Conservation (phyloP, 768 basidiomycete species). For the Gloeopeniophorella convolvens region DNA sequence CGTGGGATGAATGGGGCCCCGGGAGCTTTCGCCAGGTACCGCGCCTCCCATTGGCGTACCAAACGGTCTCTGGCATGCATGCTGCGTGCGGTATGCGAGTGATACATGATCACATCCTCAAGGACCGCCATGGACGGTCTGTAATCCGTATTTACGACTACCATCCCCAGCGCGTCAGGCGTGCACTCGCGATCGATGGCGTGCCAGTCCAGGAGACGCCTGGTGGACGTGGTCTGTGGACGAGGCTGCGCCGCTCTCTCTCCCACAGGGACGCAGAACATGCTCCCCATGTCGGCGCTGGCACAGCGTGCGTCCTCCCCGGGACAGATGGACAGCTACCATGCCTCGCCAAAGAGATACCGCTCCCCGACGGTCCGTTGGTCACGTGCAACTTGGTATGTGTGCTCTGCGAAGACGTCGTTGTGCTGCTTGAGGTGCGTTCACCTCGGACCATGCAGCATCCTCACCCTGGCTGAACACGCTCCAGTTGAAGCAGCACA, state of each 20-base stretch:
- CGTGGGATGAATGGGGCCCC: neutral
- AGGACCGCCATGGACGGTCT: neutral
- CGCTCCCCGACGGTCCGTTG: neutral
- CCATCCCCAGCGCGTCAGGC: neutral
- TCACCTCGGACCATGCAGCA: no score
- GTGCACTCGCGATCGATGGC: neutral
- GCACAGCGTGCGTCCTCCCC: neutral
- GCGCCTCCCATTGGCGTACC: neutral
- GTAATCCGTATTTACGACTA: slow-evolving; percentile 3
- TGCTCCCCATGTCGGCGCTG: neutral
- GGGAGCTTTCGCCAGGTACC: neutral
- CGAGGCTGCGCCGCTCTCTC: neutral
- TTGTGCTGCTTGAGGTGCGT: slow-evolving; percentile 2
- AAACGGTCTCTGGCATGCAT: neutral
- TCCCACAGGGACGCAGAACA: neutral
- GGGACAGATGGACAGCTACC: neutral
- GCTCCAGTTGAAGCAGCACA: neutral
- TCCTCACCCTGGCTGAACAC: neutral
- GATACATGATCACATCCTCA: neutral
- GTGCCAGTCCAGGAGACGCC: no score
- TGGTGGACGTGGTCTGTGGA: neutral
- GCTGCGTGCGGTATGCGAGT: slow-evolving; percentile 6
- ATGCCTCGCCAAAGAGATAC: slow-evolving; percentile 3
- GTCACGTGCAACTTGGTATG: neutral
- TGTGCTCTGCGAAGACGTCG: slow-evolving; percentile 1